phyloP scores from a whole-genome alignment of 2,329 filamentous ascomycete genomes.

The Trichoderma atroviride region DNA sequence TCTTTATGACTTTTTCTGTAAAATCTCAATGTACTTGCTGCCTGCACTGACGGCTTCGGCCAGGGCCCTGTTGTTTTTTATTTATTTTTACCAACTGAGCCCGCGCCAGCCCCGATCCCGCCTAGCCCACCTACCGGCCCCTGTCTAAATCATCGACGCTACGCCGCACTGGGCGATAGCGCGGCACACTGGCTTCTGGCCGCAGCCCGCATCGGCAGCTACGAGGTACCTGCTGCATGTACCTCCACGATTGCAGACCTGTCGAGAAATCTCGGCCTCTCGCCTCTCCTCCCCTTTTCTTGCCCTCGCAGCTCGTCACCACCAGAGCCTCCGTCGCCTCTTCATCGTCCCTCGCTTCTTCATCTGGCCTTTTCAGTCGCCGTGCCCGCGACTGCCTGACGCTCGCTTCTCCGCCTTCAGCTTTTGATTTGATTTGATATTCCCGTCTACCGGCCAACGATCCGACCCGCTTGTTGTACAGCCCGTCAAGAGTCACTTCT shows the following conservation, averaged over 20 bases:
- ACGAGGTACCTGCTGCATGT: slow-evolving; percentile 2
- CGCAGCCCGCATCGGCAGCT: neutral
- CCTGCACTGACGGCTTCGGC: neutral
- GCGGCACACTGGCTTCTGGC: slow-evolving; percentile 12
- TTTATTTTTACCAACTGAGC: slow-evolving; percentile 8
- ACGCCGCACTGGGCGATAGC: neutral
- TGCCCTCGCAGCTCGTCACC: slow-evolving; percentile 1
- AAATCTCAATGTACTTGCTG: neutral
- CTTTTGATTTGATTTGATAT: slow-evolving; percentile 1
- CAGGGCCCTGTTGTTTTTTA: slow-evolving; percentile 6
- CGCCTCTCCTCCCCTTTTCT: slow-evolving; percentile 26
- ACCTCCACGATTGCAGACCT: neutral
- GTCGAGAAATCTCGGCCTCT: slow-evolving; percentile 29
- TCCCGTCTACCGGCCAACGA: slow-evolving; percentile 24
- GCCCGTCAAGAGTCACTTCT: slow-evolving; percentile 12
- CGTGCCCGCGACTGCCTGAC: slow-evolving; percentile 22
- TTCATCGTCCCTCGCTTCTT: slow-evolving; percentile 32
- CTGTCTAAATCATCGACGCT: slow-evolving; percentile 4
- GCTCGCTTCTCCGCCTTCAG: slow-evolving; percentile 24
- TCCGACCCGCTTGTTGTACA: slow-evolving; percentile 27
- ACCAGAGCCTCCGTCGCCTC: slow-evolving; percentile 28
- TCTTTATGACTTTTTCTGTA: neutral
- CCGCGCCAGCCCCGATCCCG: slow-evolving; percentile 9
- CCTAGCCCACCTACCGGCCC: slow-evolving; percentile 1
- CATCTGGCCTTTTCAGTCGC: slow-evolving; percentile 26